Conservation (phyloP, 1,284 basidiomycete genomes). For the Trichosporon sp. region DNA sequence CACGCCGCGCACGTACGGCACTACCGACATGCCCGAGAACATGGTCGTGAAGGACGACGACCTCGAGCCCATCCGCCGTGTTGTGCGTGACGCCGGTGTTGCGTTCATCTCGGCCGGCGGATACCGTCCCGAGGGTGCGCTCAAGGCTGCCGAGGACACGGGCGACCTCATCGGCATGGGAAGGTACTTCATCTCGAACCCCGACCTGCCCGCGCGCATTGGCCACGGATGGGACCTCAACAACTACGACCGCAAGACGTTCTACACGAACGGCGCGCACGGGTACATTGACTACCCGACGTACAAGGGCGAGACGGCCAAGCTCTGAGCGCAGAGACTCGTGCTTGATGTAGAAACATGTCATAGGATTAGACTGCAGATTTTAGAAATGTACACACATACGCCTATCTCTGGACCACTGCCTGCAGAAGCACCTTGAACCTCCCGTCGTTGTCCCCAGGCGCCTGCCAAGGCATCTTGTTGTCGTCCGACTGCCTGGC, state of each 20-base stretch:
- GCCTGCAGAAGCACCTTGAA: too few species aligned
- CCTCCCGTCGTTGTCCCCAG: too few species aligned
- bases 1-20: conserved; percentile 57
- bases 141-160: conserved; percentile 45
- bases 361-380: background rate
- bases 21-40: conserved; percentile 33
- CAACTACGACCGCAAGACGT: conserved; percentile 49
- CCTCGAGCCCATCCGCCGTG: conserved; percentile 35
- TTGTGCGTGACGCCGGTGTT: conserved; percentile 34
- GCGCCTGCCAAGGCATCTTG: too few species aligned
- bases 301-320: conserved; percentile 27
- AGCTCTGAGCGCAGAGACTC: conserved; percentile 63
- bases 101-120: conserved; percentile 62
- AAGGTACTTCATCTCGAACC: conserved; percentile 61
- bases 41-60: conserved; percentile 32
- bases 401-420: too few species aligned
- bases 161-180: conserved; percentile 61
- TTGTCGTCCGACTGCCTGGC: too few species aligned
- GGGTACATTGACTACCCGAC: conserved; percentile 37
- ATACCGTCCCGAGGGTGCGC: conserved; percentile 45
- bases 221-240: conserved; percentile 46
- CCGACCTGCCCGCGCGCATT: conserved; percentile 63
- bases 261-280: conserved; percentile 37
- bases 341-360: too few species aligned
- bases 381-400: background rate